Evolutionary conservation across 2,329 filamentous ascomycete species (phyloP), one percentile per base, ranked within the genome.

Genomic region (Hymenoscyphus fraxineus): DNA sequence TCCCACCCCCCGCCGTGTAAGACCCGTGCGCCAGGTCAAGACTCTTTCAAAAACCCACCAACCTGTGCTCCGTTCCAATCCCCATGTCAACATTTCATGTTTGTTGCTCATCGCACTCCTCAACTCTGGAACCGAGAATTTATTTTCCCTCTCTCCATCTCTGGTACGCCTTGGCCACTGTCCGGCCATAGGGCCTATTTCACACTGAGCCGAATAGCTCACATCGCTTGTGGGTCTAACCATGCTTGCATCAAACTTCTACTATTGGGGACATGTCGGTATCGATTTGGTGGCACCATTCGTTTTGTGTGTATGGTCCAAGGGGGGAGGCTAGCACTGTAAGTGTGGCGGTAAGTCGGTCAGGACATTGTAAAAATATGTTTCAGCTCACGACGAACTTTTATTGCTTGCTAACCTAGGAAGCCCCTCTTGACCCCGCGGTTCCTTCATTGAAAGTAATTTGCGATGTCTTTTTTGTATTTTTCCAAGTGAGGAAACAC

Each of bases 51-150:
- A n/a, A 39, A 56, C 44, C 62, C 13, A 56, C 44, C 58, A 60
- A 51, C 47, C 32, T 56, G 31, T 31, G 7, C 38, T 51, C 62
- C 54, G 55, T 56, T 27, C 47, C 41, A 40, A 15, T n/a, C 38
- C 63, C 44, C 60, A 59, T 55, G 44, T 40, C 47, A 58, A 22
- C 22, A 22, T 51, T 40, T 39, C 19, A 44, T 39, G 31, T 65
- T 65, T 65, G 64, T 65, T 65, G 64, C 64, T 65, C 60, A 47
- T 65, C 64, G 64, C 64, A 65, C 22, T 35, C 35, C 31, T 65
- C 64, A 65, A 65, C 59, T 63, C 39, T 63, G 64, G 64, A 63
- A 58, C 60, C 64, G 64, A 65, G 64, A 62, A 63, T 57, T 32
- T 62, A 65, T 59, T 62, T 56, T 47, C 60, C 47, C 22, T 40